These are phyloP conservation scores for Carex kokanica DNA, from an alignment of 176 grass and related monocot species.

Conservation along the genomic window DNA sequence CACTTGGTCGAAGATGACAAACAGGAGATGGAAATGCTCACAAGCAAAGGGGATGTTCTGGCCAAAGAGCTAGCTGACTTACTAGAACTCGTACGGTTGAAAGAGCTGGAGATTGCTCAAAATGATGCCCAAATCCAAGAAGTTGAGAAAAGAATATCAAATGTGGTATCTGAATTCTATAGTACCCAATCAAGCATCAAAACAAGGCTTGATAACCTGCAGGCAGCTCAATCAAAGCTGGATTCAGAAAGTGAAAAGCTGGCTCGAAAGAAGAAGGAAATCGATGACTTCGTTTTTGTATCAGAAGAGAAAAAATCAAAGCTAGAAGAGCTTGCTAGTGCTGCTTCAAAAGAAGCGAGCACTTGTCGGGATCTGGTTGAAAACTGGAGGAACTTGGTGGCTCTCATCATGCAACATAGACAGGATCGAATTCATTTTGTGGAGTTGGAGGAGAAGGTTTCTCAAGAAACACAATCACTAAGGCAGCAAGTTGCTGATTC, in stretches of 20 bases:
- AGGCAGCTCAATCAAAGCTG: slow-evolving; percentile 48
- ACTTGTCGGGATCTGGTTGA: slow-evolving; percentile 43
- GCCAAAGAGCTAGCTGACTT: slow-evolving; percentile 67
- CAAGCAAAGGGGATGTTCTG: slow-evolving; percentile 51
- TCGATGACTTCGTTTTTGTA: slow-evolving; percentile 48
- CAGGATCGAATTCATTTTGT: slow-evolving; percentile 62
- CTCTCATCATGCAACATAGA: slow-evolving; percentile 69
- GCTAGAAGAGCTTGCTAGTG: slow-evolving; percentile 46
- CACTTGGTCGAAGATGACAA: slow-evolving; percentile 72
- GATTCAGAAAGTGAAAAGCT: slow-evolving; percentile 57
- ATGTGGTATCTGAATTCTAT: slow-evolving; percentile 55
- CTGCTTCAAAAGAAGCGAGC: slow-evolving; percentile 76
- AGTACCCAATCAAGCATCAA: slow-evolving; percentile 64
- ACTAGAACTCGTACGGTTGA: slow-evolving; percentile 69
- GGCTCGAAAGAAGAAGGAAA: slow-evolving; percentile 59
- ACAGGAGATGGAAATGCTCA: slow-evolving; percentile 59
- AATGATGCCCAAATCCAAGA: slow-evolving; percentile 69
- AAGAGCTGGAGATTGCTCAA: slow-evolving; percentile 85
- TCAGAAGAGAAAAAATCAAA: slow-evolving; percentile 50
- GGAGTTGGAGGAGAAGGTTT: slow-evolving; percentile 77
- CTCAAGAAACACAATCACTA: slow-evolving; percentile 67
- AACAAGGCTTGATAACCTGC: slow-evolving; percentile 47
- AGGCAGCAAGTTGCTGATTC: slow-evolving; percentile 76
- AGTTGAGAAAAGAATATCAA: slow-evolving; percentile 68
- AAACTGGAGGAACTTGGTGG: slow-evolving; percentile 58